phyloP scores from a whole-genome alignment of 2,329 filamentous ascomycete genomes.

The Arthrobotrys sphaeroides region DNA sequence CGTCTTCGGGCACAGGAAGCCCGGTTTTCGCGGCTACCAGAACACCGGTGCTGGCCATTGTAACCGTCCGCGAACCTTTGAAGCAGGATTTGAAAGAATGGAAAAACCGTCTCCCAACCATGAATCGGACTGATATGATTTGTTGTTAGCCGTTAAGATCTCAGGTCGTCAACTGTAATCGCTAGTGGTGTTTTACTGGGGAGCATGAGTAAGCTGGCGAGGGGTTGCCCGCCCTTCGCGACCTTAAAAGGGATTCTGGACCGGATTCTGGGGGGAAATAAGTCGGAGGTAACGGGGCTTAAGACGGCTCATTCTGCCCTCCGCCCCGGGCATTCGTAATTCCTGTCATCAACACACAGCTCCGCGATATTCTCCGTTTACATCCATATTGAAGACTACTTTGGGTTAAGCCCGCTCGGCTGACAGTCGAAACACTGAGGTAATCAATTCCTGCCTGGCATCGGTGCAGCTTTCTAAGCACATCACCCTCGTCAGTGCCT shows the following conservation, averaged over 20 bases:
- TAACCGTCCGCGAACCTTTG: slow-evolving; percentile 14
- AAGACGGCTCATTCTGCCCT: slow-evolving; percentile 18
- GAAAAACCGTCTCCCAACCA: slow-evolving; percentile 41
- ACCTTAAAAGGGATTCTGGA: slow-evolving; percentile 17
- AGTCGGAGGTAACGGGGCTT: slow-evolving; percentile 48
- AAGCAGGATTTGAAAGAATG: slow-evolving; percentile 44
- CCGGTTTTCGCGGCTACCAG: slow-evolving; percentile 35
- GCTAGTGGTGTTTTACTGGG: not conserved
- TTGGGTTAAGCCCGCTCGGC: not conserved
- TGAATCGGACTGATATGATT: not conserved
- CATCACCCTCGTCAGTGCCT: too few species aligned
- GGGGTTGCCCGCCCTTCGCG: not conserved
- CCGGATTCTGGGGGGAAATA: not conserved
- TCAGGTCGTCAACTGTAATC: not conserved
- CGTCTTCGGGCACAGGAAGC: slow-evolving; percentile 47
- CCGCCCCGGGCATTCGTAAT: slow-evolving; percentile 22
- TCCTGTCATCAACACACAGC: slow-evolving; percentile 24
- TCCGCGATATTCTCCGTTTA: not conserved
- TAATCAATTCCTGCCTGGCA: not conserved
- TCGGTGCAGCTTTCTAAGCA: not conserved
- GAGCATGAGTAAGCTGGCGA: slow-evolving; percentile 9
- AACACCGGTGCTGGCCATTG: slow-evolving; percentile 33
- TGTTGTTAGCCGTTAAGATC: not conserved
- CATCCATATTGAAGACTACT: not conserved
- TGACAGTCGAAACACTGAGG: not conserved